phyloP scores from a whole-genome alignment of 1,139 yeast species.

The Lodderomyces elongisporus region DNA sequence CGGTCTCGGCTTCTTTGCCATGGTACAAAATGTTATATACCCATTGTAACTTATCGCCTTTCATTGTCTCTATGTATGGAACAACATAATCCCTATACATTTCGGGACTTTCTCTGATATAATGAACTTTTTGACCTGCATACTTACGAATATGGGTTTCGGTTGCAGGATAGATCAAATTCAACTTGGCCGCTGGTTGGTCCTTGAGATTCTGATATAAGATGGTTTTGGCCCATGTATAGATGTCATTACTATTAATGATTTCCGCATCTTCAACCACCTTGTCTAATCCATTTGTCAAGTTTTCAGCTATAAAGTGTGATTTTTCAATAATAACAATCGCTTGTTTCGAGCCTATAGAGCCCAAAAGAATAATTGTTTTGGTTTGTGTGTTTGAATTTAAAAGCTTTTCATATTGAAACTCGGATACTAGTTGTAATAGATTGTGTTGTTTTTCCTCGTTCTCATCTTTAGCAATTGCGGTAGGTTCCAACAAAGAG shows the following conservation, averaged over 20 bases:
- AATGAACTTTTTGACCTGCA: constrained; percentile 49
- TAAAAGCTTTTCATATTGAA: too few relatives aligned
- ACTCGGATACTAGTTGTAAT: too few relatives aligned
- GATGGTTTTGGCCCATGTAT: constrained; percentile 69
- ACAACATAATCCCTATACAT: constrained; percentile 55
- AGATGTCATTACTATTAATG: constrained; percentile 73
- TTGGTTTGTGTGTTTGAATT: constrained; percentile 63
- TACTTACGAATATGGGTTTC: constrained; percentile 77
- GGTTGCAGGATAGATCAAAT: constrained; percentile 86
- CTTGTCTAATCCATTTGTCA: not conserved
- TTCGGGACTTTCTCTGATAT: constrained; percentile 77
- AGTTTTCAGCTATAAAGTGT: constrained; percentile 36
- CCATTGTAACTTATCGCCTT: constrained; percentile 81
- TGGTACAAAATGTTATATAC: constrained; percentile 77
- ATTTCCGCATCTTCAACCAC: constrained; percentile 19
- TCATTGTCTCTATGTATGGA: constrained; percentile 76
- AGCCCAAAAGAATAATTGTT: constrained; percentile 59
- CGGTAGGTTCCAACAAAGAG: too few relatives aligned
- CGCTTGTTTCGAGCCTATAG: constrained; percentile 54
- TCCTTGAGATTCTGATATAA: constrained; percentile 43
- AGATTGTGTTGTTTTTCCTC: too few relatives aligned
- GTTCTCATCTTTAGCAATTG: too few relatives aligned
- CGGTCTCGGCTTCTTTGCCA: constrained; percentile 81
- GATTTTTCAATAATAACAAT: constrained; percentile 73
- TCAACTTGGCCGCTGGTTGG: constrained; percentile 64